phyloP scores from a whole-genome alignment of 2,329 filamentous ascomycete genomes.

The Lachnellula arida region DNA sequence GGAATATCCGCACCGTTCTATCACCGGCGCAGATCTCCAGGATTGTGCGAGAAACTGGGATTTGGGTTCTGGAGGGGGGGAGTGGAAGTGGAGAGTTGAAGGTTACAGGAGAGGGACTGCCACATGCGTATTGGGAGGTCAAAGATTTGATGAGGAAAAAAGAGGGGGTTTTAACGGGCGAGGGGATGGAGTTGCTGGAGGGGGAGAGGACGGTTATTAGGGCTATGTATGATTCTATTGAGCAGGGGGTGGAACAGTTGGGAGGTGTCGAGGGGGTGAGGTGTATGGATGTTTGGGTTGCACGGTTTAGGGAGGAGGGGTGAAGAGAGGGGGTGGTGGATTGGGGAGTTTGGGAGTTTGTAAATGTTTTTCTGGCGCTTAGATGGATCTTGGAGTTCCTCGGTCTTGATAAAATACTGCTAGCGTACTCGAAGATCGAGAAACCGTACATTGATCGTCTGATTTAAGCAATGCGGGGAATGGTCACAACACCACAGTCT shows the following conservation, averaged over 20 bases:
- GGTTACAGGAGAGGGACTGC: conserved; percentile 36
- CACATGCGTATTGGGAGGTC: conserved; percentile 46
- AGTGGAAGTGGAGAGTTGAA: conserved; percentile 37
- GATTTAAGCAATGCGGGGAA: too few species aligned
- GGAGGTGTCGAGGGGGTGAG: conserved; percentile 31
- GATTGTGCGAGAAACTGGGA: conserved; percentile 8
- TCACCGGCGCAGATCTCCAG: conserved; percentile 38
- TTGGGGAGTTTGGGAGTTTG: too few species aligned
- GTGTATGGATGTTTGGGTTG: conserved; percentile 42
- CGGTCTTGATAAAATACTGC: too few species aligned
- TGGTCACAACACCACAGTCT: too few species aligned
- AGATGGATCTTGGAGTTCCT: too few species aligned
- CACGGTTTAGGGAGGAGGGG: not conserved
- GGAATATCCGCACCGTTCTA: conserved; percentile 46
- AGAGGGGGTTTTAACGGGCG: conserved; percentile 25
- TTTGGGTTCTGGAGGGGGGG: not conserved
- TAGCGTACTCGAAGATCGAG: too few species aligned
- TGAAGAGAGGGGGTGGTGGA: too few species aligned
- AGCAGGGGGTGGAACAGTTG: conserved; percentile 9
- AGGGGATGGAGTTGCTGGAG: conserved; percentile 30
- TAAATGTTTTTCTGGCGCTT: too few species aligned
- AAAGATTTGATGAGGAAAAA: conserved; percentile 28
- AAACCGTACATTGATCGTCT: too few species aligned
- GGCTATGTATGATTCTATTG: conserved; percentile 21
- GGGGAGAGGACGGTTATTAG: conserved; percentile 29